These are phyloP conservation scores for Yamadazyma laniorum DNA, from an alignment of 805 yeast genomes.

Conservation along the genomic window DNA sequence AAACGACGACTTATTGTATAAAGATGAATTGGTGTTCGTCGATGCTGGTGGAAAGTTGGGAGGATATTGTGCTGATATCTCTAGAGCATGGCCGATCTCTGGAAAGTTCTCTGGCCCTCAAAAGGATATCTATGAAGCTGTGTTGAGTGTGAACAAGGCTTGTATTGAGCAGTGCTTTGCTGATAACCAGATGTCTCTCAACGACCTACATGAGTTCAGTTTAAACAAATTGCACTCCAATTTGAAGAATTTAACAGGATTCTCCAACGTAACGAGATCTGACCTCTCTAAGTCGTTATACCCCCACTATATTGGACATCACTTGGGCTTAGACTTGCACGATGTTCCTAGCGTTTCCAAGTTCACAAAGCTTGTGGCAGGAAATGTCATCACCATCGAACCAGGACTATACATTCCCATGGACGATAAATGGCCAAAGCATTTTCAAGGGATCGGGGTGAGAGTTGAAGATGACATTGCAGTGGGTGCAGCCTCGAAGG, in stretches of 20 bases:
- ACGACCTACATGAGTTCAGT: slow-evolving; percentile 74
- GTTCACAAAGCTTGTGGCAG: slow-evolving; percentile 49
- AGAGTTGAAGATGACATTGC: slow-evolving; percentile 94
- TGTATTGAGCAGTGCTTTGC: slow-evolving; percentile 73
- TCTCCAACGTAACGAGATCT: slow-evolving; percentile 48
- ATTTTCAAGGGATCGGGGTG: slow-evolving; percentile 85
- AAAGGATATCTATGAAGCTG: slow-evolving; percentile 83
- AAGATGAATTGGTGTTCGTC: slow-evolving; percentile 81
- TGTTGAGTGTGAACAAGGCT: slow-evolving; percentile 73
- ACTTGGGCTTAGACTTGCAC: slow-evolving; percentile 89
- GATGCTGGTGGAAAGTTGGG: slow-evolving; percentile 96
- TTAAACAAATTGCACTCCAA: slow-evolving; percentile 59
- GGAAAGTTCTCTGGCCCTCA: slow-evolving; percentile 77
- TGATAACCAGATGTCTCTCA: slow-evolving; percentile 50
- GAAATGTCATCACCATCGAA: slow-evolving; percentile 90
- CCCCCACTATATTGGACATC: slow-evolving; percentile 96
- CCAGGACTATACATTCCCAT: slow-evolving; percentile 93
- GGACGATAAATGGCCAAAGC: slow-evolving; percentile 67
- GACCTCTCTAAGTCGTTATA: slow-evolving; percentile 58
- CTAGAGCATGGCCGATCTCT: slow-evolving; percentile 92
- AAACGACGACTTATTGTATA: slow-evolving; percentile 76
- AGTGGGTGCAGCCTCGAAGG: slow-evolving; percentile 59
- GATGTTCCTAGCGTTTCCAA: slow-evolving; percentile 70
- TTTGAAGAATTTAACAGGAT: slow-evolving; percentile 67
- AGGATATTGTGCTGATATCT: slow-evolving; percentile 93